phyloP scores from a whole-genome alignment of 139 green algal species.

The Tetradesmus lagerheimii region DNA sequence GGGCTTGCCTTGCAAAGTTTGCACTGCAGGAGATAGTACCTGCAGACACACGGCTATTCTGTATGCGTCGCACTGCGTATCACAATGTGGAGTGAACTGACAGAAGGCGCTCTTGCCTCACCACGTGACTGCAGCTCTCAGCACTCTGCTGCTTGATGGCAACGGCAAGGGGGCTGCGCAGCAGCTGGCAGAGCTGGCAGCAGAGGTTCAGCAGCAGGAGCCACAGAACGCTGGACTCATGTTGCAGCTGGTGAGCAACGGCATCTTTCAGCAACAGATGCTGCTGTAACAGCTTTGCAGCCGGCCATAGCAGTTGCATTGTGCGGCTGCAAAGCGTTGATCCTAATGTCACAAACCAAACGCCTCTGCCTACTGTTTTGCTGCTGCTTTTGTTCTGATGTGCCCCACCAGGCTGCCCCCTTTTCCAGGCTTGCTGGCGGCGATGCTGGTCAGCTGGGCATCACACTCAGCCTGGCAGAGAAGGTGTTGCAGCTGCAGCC shows the following conservation, averaged over 20 bases:
- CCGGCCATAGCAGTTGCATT: not conserved
- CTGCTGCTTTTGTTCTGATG: not conserved
- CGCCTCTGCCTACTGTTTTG: not conserved
- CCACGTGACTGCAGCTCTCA: conserved; percentile 52
- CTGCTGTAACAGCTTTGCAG: not conserved
- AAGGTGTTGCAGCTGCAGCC: conserved; percentile 61
- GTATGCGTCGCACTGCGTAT: not conserved
- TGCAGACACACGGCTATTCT: not conserved
- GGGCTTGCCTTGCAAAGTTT: not conserved
- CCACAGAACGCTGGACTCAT: conserved; percentile 68
- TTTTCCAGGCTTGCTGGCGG: conserved; percentile 64
- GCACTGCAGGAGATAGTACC: no score
- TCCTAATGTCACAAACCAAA: no score
- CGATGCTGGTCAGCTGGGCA: conserved; percentile 52
- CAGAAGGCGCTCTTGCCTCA: not conserved
- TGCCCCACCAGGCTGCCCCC: conserved; percentile 43
- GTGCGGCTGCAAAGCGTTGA: not conserved
- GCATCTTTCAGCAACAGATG: not conserved
- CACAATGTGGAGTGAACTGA: not conserved
- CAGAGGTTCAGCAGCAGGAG: conserved; percentile 61
- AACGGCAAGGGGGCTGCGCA: conserved; percentile 58
- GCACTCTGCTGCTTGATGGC: conserved; percentile 61
- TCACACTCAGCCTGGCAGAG: conserved; percentile 62
- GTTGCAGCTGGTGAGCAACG: conserved; percentile 3
- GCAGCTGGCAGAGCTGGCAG: conserved; percentile 61